Percentiles rank a stretch among this genome's conserved stretches.
phyloP scores from a whole-genome alignment of 495 filamentous ascomycete genomes.

The Amniculicola lignicola region DNA sequence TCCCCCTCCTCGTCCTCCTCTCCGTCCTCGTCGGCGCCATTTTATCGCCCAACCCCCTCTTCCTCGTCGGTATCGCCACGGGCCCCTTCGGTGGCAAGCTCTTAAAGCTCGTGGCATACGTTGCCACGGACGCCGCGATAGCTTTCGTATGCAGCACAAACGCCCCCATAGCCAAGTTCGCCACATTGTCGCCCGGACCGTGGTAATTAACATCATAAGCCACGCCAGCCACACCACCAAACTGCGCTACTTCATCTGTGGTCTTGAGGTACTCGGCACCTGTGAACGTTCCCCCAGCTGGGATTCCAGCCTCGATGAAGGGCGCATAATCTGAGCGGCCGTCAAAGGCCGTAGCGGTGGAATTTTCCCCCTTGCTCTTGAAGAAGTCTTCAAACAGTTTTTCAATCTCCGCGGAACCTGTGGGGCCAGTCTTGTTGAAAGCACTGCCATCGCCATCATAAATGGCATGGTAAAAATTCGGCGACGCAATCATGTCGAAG shows the following conservation, averaged over 20 bases:
- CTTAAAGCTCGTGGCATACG: slow-evolving; percentile 56
- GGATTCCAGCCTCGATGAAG: slow-evolving; percentile 62
- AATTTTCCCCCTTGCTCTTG: slow-evolving; percentile 42
- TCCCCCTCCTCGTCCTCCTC: slow-evolving; percentile 10
- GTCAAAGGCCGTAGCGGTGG: slow-evolving; percentile 54
- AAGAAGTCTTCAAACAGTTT: slow-evolving; percentile 62
- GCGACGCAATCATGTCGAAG: slow-evolving; percentile 76
- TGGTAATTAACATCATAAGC: slow-evolving; percentile 66
- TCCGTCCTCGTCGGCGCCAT: neutral
- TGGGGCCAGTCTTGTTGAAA: slow-evolving; percentile 60
- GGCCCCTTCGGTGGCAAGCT: slow-evolving; percentile 41
- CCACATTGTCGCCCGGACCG: slow-evolving; percentile 53
- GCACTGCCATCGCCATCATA: slow-evolving; percentile 68
- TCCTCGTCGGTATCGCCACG: slow-evolving; percentile 12
- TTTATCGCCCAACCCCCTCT: neutral
- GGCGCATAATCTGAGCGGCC: slow-evolving; percentile 68
- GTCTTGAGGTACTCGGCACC: slow-evolving; percentile 69
- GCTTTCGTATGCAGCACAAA: slow-evolving; percentile 60
- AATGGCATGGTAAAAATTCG: slow-evolving; percentile 65
- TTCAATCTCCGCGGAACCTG: slow-evolving; percentile 63
- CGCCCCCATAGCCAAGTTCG: slow-evolving; percentile 58
- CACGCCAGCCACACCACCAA: slow-evolving; percentile 60
- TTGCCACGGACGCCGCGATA: slow-evolving; percentile 62
- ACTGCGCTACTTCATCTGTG: slow-evolving; percentile 52
- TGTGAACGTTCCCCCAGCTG: slow-evolving; percentile 65